Evolutionary conservation across 2,329 filamentous ascomycete genomes (phyloP).

Genomic region (Aspergillus phoenicis): DNA sequence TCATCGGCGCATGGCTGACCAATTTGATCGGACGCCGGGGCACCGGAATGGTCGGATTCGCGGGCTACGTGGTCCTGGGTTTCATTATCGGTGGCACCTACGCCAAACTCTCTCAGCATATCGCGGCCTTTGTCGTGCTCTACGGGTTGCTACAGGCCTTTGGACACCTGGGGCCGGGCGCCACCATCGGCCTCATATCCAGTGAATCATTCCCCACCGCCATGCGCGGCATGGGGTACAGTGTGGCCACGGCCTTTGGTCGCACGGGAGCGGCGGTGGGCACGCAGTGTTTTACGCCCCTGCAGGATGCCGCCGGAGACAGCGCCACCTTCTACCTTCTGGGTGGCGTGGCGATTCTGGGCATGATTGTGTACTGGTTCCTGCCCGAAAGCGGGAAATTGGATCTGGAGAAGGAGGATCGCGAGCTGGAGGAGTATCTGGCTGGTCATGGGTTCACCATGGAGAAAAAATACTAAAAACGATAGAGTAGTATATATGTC

Average conservation of each 20-base stretch:
- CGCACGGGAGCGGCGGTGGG: constrained; percentile 39
- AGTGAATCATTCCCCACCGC: constrained; percentile 38
- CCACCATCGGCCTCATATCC: constrained; percentile 37
- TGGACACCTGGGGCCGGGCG: constrained; percentile 40
- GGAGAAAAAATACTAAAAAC: background rate
- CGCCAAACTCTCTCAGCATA: constrained; percentile 27
- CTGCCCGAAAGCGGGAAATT: constrained; percentile 34
- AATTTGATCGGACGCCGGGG: constrained; percentile 36
- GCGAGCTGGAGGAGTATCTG: constrained; percentile 26
- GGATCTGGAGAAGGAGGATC: constrained; percentile 34
- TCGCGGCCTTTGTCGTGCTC: constrained; percentile 38
- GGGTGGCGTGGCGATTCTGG: constrained; percentile 33
- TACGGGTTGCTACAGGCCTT: constrained; percentile 37
- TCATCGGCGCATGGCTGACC: constrained; percentile 37
- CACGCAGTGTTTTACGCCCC: constrained; percentile 37
- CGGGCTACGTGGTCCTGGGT: constrained; percentile 30
- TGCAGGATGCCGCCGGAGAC: constrained; percentile 32
- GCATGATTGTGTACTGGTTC: constrained; percentile 33
- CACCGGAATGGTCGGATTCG: constrained; percentile 36
- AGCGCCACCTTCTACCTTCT: constrained; percentile 38
- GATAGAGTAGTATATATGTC: no score
- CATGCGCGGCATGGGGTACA: constrained; percentile 37
- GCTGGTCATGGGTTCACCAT: constrained; percentile 25
- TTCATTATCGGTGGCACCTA: constrained; percentile 38
- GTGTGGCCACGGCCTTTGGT: constrained; percentile 38